Evolutionary conservation across 805 yeast genomes (phyloP), one percentile per base, ranked within the genome.

Genomic region (Wilhelminamyces savonicus): DNA sequence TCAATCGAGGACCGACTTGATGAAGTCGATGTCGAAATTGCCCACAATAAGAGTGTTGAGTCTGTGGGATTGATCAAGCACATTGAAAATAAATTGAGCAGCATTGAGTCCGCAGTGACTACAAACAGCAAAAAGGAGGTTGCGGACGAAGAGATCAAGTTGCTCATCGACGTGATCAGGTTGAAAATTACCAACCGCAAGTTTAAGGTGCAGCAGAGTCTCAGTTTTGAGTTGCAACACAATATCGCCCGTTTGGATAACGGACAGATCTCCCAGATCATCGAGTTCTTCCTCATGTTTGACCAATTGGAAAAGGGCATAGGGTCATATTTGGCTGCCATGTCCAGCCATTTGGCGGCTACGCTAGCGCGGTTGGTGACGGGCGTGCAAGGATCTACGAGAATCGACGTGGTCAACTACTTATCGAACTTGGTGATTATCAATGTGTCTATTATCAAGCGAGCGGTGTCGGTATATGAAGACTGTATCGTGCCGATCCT

Each of bases 21-120:
- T 44, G 85, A 80, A 32, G 65, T 81, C 24, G 92, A 83, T 48
- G 74, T 79, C 10, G 66, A 66, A 31, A 63, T 82, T 16, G 79
- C 84, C 8, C 78, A 81, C 43, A 69, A 73, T 30, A 66, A 69
- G 32, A 79, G 69, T 42, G 54, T 49, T 29, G 62, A 58, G 24
- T 64, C 74, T 4, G 71, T 69, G 13, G 68, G 66, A 6, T 44
- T 59, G 16, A 52, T 65, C 24, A 48, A 48, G 18, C 60, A 59
- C 37, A 60, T 63, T 23, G 68, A 62, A 31, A 40, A 44, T 10
- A 54, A 57, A 30, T 39, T 64, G 13, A 29, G 36, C 5, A 43
- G 38, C 14, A 52, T 58, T 8, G 66, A 63, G 31, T 41, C 36
- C 12, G 47, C 52, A 28, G 24, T 55, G 23, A 24, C 36, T 4